Conservation (phyloP, 2,329 filamentous ascomycete species). For the Trichoderma semiorbis region DNA sequence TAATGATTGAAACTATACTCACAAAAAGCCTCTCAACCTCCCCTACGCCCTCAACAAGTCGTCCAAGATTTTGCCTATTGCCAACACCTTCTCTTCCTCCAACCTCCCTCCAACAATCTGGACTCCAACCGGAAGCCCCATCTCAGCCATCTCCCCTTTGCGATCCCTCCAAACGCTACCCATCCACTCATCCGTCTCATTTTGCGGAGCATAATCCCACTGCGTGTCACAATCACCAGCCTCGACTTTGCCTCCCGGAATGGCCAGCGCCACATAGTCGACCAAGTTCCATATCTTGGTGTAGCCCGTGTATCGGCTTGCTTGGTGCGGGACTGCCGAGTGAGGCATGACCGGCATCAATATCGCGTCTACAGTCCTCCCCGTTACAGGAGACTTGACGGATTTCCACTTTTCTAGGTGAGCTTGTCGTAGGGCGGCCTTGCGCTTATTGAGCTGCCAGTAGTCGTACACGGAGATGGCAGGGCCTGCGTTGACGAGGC, state of each 20-base stretch:
- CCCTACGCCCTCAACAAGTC: not conserved
- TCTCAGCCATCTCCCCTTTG: slow-evolving; percentile 30
- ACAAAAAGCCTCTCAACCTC: not conserved
- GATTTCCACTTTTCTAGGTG: not conserved
- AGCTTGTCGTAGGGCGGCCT: not conserved
- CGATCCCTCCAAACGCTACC: slow-evolving; percentile 31
- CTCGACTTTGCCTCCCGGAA: not conserved
- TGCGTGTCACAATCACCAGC: not conserved
- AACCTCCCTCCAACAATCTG: slow-evolving; percentile 51
- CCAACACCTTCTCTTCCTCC: slow-evolving; percentile 53
- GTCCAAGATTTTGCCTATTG: not conserved
- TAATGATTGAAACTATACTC: not conserved
- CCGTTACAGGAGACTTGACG: slow-evolving; percentile 29
- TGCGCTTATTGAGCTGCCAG: slow-evolving; percentile 52
- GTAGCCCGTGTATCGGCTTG: not conserved
- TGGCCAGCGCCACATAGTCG: not conserved
- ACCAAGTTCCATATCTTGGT: not conserved
- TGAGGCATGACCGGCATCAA: not conserved
- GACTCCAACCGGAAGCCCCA: slow-evolving; percentile 43
- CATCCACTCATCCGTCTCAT: not conserved
- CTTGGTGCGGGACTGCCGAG: not conserved
- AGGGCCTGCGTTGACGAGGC: slow-evolving; percentile 47
- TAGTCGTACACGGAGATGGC: slow-evolving; percentile 61
- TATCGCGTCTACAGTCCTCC: slow-evolving; percentile 18
- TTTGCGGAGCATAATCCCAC: not conserved